Percentiles rank a stretch among this genome's conserved stretches.
These are phyloP conservation scores for Suillus spraguei DNA, from an alignment of 768 basidiomycete genomes.

Conservation along the genomic window DNA sequence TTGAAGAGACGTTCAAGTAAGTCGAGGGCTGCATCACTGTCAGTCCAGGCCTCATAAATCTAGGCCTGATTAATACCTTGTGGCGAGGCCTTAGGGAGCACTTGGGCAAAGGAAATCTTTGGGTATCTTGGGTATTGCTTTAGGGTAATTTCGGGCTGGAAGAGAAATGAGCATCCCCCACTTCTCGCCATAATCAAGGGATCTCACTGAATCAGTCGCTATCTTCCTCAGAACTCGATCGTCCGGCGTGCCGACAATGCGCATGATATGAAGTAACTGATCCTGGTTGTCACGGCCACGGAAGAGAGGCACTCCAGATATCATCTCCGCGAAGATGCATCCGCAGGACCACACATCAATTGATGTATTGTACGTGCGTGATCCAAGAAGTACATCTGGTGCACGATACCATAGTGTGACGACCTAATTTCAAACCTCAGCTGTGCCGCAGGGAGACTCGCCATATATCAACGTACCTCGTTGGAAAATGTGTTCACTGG, in stretches of 20 bases:
- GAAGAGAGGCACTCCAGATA: slow-evolving; percentile 95
- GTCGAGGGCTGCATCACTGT: slow-evolving; percentile 65
- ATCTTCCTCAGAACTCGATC: slow-evolving; percentile 89
- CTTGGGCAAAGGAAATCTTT: slow-evolving; percentile 77
- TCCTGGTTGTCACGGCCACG: slow-evolving; percentile 96
- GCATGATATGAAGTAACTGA: slow-evolving; percentile 97
- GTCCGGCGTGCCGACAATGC: slow-evolving; percentile 93
- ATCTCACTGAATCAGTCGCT: slow-evolving; percentile 80
- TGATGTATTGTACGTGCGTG: slow-evolving; percentile 95
- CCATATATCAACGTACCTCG: slow-evolving; percentile 54
- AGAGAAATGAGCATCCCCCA: slow-evolving; percentile 15
- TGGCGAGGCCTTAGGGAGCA: slow-evolving; percentile 83
- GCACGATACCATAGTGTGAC: slow-evolving; percentile 99
- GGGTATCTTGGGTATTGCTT: slow-evolving; percentile 89
- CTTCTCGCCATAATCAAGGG: background rate
- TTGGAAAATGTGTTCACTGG: slow-evolving; percentile 99
- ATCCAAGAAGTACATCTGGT: slow-evolving; percentile 95
- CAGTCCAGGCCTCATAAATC: slow-evolving; percentile 12
- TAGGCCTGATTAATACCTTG: slow-evolving; percentile 53
- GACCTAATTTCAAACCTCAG: slow-evolving; percentile 54
- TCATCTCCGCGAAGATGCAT: slow-evolving; percentile 99
- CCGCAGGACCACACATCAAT: slow-evolving; percentile 99
- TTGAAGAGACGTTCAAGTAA: slow-evolving; percentile 93
- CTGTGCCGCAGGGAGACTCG: slow-evolving; percentile 3
- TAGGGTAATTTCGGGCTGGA: slow-evolving; percentile 77